A percentile compares a stretch with the other conserved stretches of the same genome.
Evolutionary conservation across 139 green algal species (phyloP).

Genomic region (Tetraselmis striata): DNA sequence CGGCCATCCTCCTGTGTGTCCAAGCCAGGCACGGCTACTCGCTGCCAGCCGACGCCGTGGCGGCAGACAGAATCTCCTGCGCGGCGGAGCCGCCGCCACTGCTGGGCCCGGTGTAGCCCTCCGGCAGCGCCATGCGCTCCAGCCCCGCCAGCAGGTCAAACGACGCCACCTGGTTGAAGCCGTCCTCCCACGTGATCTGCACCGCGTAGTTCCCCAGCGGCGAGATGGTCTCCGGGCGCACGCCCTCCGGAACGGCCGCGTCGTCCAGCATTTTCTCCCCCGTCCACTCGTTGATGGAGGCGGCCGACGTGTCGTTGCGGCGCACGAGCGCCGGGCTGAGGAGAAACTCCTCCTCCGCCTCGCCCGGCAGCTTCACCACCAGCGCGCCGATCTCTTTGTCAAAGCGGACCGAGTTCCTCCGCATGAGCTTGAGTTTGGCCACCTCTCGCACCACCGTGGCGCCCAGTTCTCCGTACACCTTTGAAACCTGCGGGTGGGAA

Average conservation of each 20-base stretch:
- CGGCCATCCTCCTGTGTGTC: no score
- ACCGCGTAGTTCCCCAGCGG: slow-evolving; percentile 96
- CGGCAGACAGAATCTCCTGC: neutral
- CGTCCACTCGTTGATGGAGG: slow-evolving; percentile 83
- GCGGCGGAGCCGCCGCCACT: neutral
- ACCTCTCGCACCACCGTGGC: slow-evolving; percentile 90
- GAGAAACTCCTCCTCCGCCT: slow-evolving; percentile 50
- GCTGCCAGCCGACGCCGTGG: neutral
- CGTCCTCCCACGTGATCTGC: slow-evolving; percentile 76
- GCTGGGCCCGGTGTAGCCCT: neutral
- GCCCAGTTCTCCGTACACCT: slow-evolving; percentile 77
- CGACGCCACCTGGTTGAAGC: slow-evolving; percentile 57
- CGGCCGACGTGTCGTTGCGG: slow-evolving; percentile 78
- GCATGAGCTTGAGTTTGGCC: slow-evolving; percentile 56
- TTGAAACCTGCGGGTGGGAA: neutral
- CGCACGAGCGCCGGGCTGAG: slow-evolving; percentile 71
- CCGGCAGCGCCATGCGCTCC: slow-evolving; percentile 5
- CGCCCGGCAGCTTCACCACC: slow-evolving; percentile 25
- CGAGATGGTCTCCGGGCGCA: slow-evolving; percentile 57
- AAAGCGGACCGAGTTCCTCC: slow-evolving; percentile 18
- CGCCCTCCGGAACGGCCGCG: slow-evolving; percentile 58
- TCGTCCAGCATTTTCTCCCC: slow-evolving; percentile 49
- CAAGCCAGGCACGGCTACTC: no score
- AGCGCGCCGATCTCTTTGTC: slow-evolving; percentile 50
- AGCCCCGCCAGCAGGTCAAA: slow-evolving; percentile 5